phyloP scores from a whole-genome alignment of 176 grass and related monocot genomes.

The Secale cereale region DNA sequence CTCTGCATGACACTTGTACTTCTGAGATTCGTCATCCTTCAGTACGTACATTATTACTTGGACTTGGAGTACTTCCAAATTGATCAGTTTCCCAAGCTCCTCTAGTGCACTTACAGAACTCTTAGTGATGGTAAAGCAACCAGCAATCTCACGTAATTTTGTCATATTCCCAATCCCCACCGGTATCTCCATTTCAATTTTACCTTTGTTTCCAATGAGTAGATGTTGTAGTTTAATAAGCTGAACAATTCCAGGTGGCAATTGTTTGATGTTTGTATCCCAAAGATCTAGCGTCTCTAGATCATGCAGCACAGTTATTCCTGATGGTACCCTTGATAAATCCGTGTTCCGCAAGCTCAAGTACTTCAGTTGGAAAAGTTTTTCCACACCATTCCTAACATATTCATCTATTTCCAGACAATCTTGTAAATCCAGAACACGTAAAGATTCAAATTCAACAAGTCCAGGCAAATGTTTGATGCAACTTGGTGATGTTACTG shows the following conservation, averaged over 20 bases:
- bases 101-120: too few relatives aligned
- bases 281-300: not conserved
- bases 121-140: too few relatives aligned
- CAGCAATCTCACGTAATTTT: not conserved
- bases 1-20: too few relatives aligned
- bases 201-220: not conserved
- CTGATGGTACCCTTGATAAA: not conserved
- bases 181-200: not conserved
- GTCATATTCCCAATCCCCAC: not conserved
- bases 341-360: not conserved
- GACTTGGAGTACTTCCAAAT: too few relatives aligned
- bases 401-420: rapidly evolving
- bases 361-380: not conserved
- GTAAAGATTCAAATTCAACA: not conserved
- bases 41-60: too few relatives aligned
- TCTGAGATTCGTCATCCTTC: too few relatives aligned
- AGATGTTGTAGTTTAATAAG: not conserved
- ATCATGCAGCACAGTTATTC: not conserved
- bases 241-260: not conserved
- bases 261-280: rapidly evolving
- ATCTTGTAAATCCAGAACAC: not conserved
- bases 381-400: not conserved
- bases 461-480: not conserved
- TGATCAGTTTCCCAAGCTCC: too few relatives aligned
- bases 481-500: not conserved